These are phyloP conservation scores for Calonectria pteridis DNA, from an alignment of 2,329 filamentous ascomycete genomes.

Conservation along the genomic window DNA sequence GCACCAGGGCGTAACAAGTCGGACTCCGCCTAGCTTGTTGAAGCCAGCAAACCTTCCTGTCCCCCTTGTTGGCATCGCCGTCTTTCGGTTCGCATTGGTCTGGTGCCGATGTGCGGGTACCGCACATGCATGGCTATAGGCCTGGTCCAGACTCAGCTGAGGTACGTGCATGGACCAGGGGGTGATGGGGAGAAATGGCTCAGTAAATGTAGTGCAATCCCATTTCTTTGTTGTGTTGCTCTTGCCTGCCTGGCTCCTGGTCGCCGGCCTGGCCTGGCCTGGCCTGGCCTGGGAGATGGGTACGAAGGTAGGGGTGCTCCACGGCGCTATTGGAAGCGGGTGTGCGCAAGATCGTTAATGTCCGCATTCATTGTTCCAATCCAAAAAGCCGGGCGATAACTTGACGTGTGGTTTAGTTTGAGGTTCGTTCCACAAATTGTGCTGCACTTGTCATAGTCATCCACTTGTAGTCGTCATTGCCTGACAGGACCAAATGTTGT, in stretches of 20 bases:
- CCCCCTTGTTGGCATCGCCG: slow-evolving; percentile 23
- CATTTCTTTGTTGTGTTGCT: slow-evolving; percentile 7
- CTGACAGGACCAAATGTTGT: neutral
- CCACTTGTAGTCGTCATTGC: neutral
- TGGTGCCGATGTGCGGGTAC: slow-evolving; percentile 29
- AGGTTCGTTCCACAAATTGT: slow-evolving; percentile 35
- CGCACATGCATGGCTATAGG: slow-evolving; percentile 29
- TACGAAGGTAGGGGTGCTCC: neutral
- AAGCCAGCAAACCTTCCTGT: slow-evolving; percentile 32
- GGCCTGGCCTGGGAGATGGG: neutral
- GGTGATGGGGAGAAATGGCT: slow-evolving; percentile 34
- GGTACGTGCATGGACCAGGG: slow-evolving; percentile 38
- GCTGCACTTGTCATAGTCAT: neutral
- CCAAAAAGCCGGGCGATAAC: neutral
- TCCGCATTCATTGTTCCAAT: neutral
- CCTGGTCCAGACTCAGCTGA: slow-evolving; percentile 45
- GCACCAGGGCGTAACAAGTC: neutral
- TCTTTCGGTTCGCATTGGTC: slow-evolving; percentile 29
- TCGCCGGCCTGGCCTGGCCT: slow-evolving; percentile 22
- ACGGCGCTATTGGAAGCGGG: neutral
- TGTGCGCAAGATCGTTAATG: neutral
- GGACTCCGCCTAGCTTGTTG: slow-evolving; percentile 13
- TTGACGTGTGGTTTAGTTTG: neutral
- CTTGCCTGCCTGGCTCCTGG: slow-evolving; percentile 20
- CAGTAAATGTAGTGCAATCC: slow-evolving; percentile 16